A percentile compares a stretch with the other conserved stretches of the same genome.
Evolutionary conservation across 208 protist species (phyloP).

Genomic region (Leishmania gerbilli): DNA sequence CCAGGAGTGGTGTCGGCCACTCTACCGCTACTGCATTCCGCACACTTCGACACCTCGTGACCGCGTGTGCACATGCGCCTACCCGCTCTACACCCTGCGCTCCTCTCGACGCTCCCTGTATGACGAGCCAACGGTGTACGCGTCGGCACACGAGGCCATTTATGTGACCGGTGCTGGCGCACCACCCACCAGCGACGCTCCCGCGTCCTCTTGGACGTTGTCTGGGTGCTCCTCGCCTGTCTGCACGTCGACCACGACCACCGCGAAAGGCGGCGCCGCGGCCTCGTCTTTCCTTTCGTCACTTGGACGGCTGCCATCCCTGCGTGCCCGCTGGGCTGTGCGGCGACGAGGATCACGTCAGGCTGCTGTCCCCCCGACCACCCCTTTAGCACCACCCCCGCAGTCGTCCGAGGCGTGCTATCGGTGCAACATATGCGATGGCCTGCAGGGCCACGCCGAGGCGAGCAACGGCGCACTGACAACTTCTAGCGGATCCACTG

Average conservation of each 20-base stretch:
- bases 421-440: conserved; percentile 67
- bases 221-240: background rate
- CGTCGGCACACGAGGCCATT: conserved; percentile 16
- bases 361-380: background rate
- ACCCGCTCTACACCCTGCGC: conserved; percentile 67
- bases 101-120: conserved; percentile 44
- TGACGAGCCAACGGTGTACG: conserved; percentile 24
- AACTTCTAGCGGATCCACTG: background rate
- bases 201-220: background rate
- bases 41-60: conserved; percentile 33
- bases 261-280: background rate
- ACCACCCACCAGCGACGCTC: background rate
- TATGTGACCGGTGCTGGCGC: conserved; percentile 16
- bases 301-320: conserved; percentile 21
- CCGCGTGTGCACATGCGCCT: conserved; percentile 52
- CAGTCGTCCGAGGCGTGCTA: conserved; percentile 40
- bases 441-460: conserved; percentile 27
- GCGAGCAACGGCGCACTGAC: background rate
- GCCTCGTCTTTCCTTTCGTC: conserved; percentile 18
- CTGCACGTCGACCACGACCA: background rate
- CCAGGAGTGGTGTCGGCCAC: conserved; percentile 29
- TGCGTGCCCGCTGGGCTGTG: conserved; percentile 30
- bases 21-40: conserved; percentile 48
- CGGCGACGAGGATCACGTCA: conserved; percentile 11
- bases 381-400: conserved; percentile 3